These are phyloP conservation scores for Bombardia bombarda DNA, from an alignment of 495 filamentous ascomycete genomes.

Conservation along the genomic window DNA sequence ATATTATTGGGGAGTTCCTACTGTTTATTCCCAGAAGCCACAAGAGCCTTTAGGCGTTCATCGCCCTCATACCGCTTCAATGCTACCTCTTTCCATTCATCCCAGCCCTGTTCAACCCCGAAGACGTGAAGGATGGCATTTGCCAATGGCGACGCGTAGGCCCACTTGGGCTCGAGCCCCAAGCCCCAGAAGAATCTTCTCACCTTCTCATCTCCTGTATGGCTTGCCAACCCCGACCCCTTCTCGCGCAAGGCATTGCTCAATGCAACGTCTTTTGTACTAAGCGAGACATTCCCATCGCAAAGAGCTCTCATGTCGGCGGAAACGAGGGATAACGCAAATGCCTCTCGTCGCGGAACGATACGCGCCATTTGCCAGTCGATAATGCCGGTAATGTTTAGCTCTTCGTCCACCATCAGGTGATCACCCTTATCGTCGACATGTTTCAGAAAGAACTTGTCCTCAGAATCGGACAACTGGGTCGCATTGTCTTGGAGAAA, in stretches of 20 bases:
- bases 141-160: neutral
- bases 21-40: neutral
- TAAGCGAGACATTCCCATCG: neutral
- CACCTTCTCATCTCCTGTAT: neutral
- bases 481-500: constrained; percentile 1
- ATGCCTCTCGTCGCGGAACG: constrained; percentile 2
- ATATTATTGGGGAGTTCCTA: neutral
- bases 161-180: neutral
- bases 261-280: neutral
- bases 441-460: constrained; percentile 3
- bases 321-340: neutral
- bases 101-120: neutral
- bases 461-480: neutral
- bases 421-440: constrained; percentile 3
- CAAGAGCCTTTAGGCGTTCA: neutral
- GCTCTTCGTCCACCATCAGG: neutral
- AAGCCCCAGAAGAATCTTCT: constrained; percentile 5
- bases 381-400: constrained; percentile 2
- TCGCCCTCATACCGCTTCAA: neutral
- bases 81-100: neutral
- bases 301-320: neutral
- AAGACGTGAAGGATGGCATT: constrained; percentile 1
- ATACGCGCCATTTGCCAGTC: constrained; percentile 7
- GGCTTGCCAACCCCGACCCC: neutral
- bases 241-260: neutral